Evolutionary conservation across 164 flowering plant genomes (phyloP).

Genomic region (Sedum album): DNA sequence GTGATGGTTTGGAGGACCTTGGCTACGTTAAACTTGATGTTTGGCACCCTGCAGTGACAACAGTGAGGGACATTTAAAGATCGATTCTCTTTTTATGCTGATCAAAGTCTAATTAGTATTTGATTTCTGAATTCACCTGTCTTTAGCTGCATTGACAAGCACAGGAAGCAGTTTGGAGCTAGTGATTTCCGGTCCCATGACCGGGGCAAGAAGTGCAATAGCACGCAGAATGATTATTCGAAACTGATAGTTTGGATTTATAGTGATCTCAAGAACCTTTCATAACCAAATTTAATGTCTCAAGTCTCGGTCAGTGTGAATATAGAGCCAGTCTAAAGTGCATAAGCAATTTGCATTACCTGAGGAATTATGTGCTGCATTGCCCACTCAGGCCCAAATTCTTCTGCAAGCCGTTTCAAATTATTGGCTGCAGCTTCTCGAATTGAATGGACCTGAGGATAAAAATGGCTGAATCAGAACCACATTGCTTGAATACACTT

Average conservation of each 20-base stretch:
- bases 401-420: conserved; percentile 72
- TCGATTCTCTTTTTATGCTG: neutral
- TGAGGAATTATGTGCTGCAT: conserved; percentile 77
- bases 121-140: conserved; percentile 32
- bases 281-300: neutral
- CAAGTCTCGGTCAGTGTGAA: neutral
- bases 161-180: conserved; percentile 56
- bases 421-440: conserved; percentile 81
- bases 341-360: conserved; percentile 19
- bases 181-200: conserved; percentile 66
- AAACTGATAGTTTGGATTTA: conserved; percentile 50
- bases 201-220: conserved; percentile 67
- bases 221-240: conserved; percentile 61
- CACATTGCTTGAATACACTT: neutral
- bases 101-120: neutral
- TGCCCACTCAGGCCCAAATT: conserved; percentile 82
- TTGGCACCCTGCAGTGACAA: conserved; percentile 26
- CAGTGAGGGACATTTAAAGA: conserved; percentile 23
- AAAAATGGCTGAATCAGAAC: neutral
- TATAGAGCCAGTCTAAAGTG: neutral
- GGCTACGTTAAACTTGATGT: conserved; percentile 92
- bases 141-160: conserved; percentile 48
- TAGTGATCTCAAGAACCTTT: conserved; percentile 30
- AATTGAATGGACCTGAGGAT: conserved; percentile 52
- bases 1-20: conserved; percentile 89